These are phyloP conservation scores for Rhizopus sp. DNA, from an alignment of 371 early-diverging fungal genomes.

Conservation along the genomic window DNA sequence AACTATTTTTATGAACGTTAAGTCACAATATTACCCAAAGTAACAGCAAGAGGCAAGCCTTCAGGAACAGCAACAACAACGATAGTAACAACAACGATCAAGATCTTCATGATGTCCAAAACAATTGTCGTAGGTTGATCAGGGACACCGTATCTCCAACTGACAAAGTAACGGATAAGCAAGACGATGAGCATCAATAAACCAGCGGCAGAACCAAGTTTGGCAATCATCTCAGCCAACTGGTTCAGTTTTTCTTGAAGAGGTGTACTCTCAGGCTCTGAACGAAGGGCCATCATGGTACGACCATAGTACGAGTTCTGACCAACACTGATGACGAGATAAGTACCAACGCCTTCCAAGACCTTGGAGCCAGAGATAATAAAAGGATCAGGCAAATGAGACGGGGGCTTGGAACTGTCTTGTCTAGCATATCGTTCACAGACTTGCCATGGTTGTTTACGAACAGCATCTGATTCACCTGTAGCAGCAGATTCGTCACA, in stretches of 20 bases:
- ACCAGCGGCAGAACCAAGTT: slow-evolving; percentile 66
- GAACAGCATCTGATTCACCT: slow-evolving; percentile 85
- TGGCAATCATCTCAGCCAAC: slow-evolving; percentile 69
- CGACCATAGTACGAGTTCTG: slow-evolving; percentile 71
- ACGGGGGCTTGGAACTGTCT: neutral
- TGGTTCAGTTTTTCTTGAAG: slow-evolving; percentile 65
- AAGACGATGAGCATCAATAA: slow-evolving; percentile 62
- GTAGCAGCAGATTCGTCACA: slow-evolving; percentile 91
- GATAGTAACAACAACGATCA: slow-evolving; percentile 61
- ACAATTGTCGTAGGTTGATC: slow-evolving; percentile 29
- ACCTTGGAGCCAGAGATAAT: slow-evolving; percentile 73
- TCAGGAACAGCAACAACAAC: slow-evolving; percentile 73
- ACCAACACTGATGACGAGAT: slow-evolving; percentile 70
- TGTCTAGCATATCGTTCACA: slow-evolving; percentile 11
- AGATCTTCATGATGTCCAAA: slow-evolving; percentile 44
- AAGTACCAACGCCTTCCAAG: slow-evolving; percentile 71
- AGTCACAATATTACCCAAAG: slow-evolving; percentile 32
- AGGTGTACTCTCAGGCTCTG: slow-evolving; percentile 61
- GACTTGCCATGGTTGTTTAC: slow-evolving; percentile 35
- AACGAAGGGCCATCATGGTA: slow-evolving; percentile 71
- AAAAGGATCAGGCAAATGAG: slow-evolving; percentile 57
- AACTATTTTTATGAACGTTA: slow-evolving; percentile 57
- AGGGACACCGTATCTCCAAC: slow-evolving; percentile 21
- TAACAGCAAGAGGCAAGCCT: slow-evolving; percentile 69
- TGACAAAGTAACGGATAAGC: slow-evolving; percentile 58